Conservation (phyloP, 768 basidiomycete species). For the Agaricus sinodeliciosus region DNA sequence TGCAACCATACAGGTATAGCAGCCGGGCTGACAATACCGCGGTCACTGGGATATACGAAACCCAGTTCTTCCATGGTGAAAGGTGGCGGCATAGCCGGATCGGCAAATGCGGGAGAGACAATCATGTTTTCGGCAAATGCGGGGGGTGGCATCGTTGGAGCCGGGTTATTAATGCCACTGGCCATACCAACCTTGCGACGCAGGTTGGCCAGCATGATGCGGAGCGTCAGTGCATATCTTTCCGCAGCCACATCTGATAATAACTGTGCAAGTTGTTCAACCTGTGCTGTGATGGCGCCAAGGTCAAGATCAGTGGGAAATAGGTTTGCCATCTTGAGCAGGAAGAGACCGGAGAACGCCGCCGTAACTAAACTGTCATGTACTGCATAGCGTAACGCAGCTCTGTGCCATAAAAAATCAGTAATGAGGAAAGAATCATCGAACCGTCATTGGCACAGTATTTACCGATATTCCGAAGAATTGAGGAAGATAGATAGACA, state of each 20-base stretch:
- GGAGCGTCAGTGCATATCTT: slow-evolving; percentile 80
- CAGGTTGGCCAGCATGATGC: slow-evolving; percentile 90
- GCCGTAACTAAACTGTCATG: slow-evolving; percentile 91
- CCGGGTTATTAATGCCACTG: slow-evolving; percentile 39
- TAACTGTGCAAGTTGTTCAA: slow-evolving; percentile 85
- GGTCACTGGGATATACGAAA: slow-evolving; percentile 61
- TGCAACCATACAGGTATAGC: slow-evolving; percentile 89
- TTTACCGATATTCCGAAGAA: slow-evolving; percentile 73
- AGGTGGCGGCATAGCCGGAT: slow-evolving; percentile 48
- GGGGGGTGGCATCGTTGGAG: slow-evolving; percentile 46
- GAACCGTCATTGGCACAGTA: neutral
- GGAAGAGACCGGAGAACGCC: slow-evolving; percentile 85
- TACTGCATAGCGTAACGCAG: slow-evolving; percentile 87
- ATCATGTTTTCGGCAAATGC: slow-evolving; percentile 52
- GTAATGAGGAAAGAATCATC: slow-evolving; percentile 4
- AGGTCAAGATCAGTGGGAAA: slow-evolving; percentile 85
- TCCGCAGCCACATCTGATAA: slow-evolving; percentile 92
- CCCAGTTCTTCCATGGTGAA: slow-evolving; percentile 86
- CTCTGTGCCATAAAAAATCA: slow-evolving; percentile 34
- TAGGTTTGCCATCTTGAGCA: slow-evolving; percentile 91
- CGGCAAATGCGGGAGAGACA: slow-evolving; percentile 51
- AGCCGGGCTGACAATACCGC: slow-evolving; percentile 66
- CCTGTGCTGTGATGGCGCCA: slow-evolving; percentile 68
- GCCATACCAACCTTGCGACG: slow-evolving; percentile 78
- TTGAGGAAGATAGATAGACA: slow-evolving; percentile 82